These are phyloP conservation scores for Ulota crispa DNA, from an alignment of 225 moss, liverwort and hornwort genomes.

Conservation along the genomic window DNA sequence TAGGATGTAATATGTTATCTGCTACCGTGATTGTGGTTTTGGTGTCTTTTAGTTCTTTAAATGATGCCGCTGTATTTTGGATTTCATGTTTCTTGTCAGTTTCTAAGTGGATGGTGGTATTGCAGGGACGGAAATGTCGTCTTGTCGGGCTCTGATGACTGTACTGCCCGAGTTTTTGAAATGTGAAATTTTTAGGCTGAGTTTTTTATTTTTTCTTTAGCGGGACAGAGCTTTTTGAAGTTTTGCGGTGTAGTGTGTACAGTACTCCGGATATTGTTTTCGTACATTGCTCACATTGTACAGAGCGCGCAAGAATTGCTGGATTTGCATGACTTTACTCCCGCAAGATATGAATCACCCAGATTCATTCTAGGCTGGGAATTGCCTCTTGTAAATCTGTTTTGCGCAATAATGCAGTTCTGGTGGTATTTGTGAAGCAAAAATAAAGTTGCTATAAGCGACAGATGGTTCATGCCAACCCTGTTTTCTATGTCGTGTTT, in stretches of 20 bases:
- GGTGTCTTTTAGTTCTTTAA: not conserved
- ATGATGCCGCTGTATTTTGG: not conserved
- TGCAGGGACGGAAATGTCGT: constrained; percentile 45
- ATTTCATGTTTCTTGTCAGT: not conserved
- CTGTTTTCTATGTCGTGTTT: not conserved
- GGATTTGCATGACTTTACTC: constrained; percentile 6
- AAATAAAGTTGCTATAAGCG: not conserved
- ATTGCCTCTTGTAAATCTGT: not conserved
- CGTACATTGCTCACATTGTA: not conserved
- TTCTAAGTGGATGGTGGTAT: constrained; percentile 15
- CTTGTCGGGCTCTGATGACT: constrained; percentile 53
- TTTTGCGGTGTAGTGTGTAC: constrained; percentile 29
- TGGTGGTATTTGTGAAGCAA: constrained; percentile 11
- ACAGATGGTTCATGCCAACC: not conserved
- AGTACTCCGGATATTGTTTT: constrained; percentile 14
- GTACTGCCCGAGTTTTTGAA: constrained; percentile 50
- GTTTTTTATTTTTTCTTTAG: not conserved
- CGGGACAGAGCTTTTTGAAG: not conserved
- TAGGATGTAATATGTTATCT: not conserved
- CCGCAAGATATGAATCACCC: not conserved
- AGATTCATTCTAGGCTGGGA: not conserved
- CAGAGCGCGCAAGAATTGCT: not conserved
- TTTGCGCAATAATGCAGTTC: constrained; percentile 15
- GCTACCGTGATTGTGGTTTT: not conserved
- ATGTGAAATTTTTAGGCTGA: constrained; percentile 24